Evolutionary conservation across 495 filamentous ascomycete species (phyloP).

Genomic region (Apodospora peruviana): DNA sequence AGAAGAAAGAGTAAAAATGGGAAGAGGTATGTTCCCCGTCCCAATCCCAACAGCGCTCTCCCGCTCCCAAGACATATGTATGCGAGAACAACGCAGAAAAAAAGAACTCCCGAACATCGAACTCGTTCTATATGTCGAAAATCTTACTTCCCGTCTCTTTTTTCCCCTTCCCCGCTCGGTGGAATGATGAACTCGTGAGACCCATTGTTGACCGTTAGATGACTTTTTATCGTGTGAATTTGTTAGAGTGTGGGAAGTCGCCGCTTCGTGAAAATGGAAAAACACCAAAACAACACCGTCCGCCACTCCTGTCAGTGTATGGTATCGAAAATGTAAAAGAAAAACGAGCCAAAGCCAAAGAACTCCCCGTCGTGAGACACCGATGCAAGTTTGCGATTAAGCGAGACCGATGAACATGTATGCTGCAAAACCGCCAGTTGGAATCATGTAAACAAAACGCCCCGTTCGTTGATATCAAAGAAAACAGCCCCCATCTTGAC

Average conservation of each 20-base stretch:
- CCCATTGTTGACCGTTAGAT: constrained; percentile 28
- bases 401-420: constrained; percentile 1
- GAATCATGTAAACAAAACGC: constrained; percentile 26
- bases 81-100: constrained; percentile 12
- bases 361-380: constrained; percentile 31
- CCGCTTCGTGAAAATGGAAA: constrained; percentile 23
- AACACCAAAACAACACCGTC: not conserved
- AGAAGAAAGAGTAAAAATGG: constrained; percentile 13
- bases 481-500: constrained; percentile 26
- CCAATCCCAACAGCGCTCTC: constrained; percentile 3
- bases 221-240: constrained; percentile 28
- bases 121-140: constrained; percentile 31
- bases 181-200: constrained; percentile 27
- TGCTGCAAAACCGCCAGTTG: constrained; percentile 23
- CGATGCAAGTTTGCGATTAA: constrained; percentile 29
- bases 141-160: not conserved
- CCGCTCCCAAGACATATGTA: constrained; percentile 16
- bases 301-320: constrained; percentile 18
- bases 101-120: constrained; percentile 8
- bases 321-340: constrained; percentile 23
- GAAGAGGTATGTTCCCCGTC: not conserved
- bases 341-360: constrained; percentile 16
- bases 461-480: constrained; percentile 16
- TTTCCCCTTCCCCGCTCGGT: constrained; percentile 19
- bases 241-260: constrained; percentile 26